A percentile compares a stretch with the other conserved stretches of the same genome.
Conservation (phyloP, 2,329 filamentous ascomycete genomes). For the Penicillium hesseltinei region DNA sequence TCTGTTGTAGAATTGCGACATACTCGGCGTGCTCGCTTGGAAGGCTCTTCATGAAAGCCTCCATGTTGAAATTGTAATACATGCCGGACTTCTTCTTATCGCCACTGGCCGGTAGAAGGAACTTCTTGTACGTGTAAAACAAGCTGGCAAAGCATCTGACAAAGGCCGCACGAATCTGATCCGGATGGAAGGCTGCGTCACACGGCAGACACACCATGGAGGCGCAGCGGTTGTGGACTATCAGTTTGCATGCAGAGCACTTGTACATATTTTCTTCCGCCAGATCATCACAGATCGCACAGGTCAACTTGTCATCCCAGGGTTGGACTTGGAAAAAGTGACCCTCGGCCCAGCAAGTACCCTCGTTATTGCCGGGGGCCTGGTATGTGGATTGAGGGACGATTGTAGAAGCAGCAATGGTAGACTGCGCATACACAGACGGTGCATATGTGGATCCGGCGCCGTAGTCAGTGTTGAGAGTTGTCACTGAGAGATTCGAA, state of each 20-base stretch:
- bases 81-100: conserved; percentile 63
- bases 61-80: conserved; percentile 65
- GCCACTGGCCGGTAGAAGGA: conserved; percentile 57
- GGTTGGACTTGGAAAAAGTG: conserved; percentile 49
- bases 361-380: conserved; percentile 42
- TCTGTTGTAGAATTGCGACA: conserved; percentile 61
- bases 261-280: conserved; percentile 58
- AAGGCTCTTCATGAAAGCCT: conserved; percentile 63
- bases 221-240: conserved; percentile 60
- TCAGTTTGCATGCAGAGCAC: conserved; percentile 49
- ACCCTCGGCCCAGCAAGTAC: conserved; percentile 48
- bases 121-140: conserved; percentile 67
- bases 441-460: conserved; percentile 47
- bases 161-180: conserved; percentile 66
- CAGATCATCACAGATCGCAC: conserved; percentile 53
- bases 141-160: conserved; percentile 67
- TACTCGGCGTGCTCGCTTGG: conserved; percentile 65
- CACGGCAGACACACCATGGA: conserved; percentile 63
- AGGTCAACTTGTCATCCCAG: conserved; percentile 45
- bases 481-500: conserved; percentile 46
- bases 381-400: conserved; percentile 45
- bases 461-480: conserved; percentile 41
- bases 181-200: conserved; percentile 64
- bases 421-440: conserved; percentile 52
- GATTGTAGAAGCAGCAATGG: conserved; percentile 51